A percentile compares a stretch with the other conserved stretches of the same genome.
Conservation (phyloP, 352 stramenopile genomes). For the Phytophthora hibernalis region DNA sequence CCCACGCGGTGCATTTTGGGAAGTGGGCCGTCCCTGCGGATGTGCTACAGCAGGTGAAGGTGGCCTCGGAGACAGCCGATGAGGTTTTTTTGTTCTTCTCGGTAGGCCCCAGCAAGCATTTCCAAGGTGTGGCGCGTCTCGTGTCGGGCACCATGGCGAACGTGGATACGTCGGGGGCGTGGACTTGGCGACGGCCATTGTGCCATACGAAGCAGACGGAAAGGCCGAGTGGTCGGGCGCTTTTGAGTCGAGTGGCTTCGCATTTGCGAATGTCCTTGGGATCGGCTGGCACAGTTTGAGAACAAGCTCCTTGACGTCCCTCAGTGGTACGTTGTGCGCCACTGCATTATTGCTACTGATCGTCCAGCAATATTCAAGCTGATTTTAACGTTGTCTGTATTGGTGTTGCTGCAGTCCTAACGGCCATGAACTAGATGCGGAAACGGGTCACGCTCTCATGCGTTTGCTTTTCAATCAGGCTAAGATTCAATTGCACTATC, state of each 20-base stretch:
- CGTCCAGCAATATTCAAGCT: neutral
- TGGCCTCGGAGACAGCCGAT: constrained; percentile 73
- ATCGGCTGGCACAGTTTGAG: constrained; percentile 75
- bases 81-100: constrained; percentile 87
- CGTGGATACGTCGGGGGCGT: constrained; percentile 47
- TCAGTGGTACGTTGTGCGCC: constrained; percentile 61
- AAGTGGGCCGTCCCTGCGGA: constrained; percentile 66
- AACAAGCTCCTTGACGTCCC: constrained; percentile 67
- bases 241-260: constrained; percentile 87
- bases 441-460: constrained; percentile 76
- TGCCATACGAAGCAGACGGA: constrained; percentile 69
- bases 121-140: constrained; percentile 75
- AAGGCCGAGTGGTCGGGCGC: constrained; percentile 61
- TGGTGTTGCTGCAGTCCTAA: constrained; percentile 55
- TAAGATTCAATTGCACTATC: constrained; percentile 84
- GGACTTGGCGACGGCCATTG: constrained; percentile 50
- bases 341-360: neutral
- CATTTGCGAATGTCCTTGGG: constrained; percentile 89
- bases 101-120: constrained; percentile 78
- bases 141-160: constrained; percentile 42
- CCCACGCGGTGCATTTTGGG: constrained; percentile 78
- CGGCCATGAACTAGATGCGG: constrained; percentile 66
- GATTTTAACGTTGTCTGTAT: constrained; percentile 9
- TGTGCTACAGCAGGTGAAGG: constrained; percentile 71
- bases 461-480: constrained; percentile 84